phyloP scores from a whole-genome alignment of 257 asterid species.

The Jacaranda copaia region DNA sequence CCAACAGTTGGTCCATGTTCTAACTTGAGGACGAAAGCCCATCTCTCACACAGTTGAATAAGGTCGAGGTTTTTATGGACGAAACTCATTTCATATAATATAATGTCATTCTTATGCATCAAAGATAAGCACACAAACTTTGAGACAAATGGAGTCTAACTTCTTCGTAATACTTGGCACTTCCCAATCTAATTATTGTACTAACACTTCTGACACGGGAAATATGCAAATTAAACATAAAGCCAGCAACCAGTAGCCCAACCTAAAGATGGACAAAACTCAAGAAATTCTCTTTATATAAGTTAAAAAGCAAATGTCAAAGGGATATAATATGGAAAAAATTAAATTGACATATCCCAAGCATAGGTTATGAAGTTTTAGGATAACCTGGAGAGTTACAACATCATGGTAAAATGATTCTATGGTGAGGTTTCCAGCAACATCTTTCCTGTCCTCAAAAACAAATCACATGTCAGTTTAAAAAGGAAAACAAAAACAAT shows the following conservation, averaged over 20 bases:
- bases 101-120: not conserved
- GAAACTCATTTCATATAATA: not conserved
- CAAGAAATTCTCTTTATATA: not conserved
- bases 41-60: no score
- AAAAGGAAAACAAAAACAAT: slow-evolving; percentile 13
- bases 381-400: slow-evolving; percentile 81
- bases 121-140: not conserved
- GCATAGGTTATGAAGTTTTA: slow-evolving; percentile 36
- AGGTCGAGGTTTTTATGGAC: no score
- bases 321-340: slow-evolving; percentile 14
- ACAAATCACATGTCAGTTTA: slow-evolving; percentile 28
- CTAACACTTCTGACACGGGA: not conserved
- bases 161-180: not conserved
- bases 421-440: slow-evolving; percentile 66
- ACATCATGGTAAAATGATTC: slow-evolving; percentile 77
- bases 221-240: not conserved
- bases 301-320: not conserved
- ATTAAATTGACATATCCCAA: not conserved
- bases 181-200: slow-evolving; percentile 21
- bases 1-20: no score
- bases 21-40: no score
- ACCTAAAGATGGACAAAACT: no score
- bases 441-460: slow-evolving; percentile 72
- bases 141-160: not conserved
- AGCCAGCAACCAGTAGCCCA: no score